These are phyloP conservation scores for Xylaria cubensis DNA, from an alignment of 495 filamentous ascomycete genomes.

Conservation along the genomic window DNA sequence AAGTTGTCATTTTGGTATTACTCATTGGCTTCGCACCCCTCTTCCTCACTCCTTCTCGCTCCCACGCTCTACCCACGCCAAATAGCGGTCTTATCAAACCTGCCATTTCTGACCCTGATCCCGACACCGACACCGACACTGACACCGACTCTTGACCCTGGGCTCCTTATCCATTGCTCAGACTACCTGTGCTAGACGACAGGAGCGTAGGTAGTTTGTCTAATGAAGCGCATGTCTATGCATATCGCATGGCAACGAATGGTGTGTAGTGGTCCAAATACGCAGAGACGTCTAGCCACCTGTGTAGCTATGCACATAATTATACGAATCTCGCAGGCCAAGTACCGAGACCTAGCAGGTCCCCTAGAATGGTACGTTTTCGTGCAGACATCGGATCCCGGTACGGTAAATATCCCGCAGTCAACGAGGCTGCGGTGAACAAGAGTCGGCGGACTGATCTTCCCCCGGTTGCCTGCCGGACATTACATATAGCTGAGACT, in stretches of 20 bases:
- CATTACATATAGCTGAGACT: background rate
- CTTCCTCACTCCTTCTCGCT: background rate
- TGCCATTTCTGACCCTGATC: background rate
- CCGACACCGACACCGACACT: background rate
- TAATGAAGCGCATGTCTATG: background rate
- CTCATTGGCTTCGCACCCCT: background rate
- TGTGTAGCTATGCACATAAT: background rate
- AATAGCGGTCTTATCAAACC: constrained; percentile 18
- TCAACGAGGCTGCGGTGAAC: constrained; percentile 13
- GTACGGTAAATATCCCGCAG: constrained; percentile 14
- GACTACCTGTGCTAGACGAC: background rate
- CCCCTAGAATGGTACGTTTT: background rate
- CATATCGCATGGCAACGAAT: background rate
- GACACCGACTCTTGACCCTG: background rate
- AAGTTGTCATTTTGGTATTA: background rate
- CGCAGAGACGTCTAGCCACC: background rate
- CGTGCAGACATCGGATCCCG: constrained; percentile 1
- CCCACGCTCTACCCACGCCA: constrained; percentile 3
- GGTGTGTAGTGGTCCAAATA: background rate
- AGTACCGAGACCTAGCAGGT: constrained; percentile 9
- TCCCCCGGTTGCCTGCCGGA: constrained; percentile 11
- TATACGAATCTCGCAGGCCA: constrained; percentile 4
- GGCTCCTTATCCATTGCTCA: background rate
- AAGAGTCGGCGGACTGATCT: background rate
- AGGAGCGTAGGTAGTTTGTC: background rate